Conservation (phyloP, 345 rosid genomes). For the Rhodamnia rubescens region DNA sequence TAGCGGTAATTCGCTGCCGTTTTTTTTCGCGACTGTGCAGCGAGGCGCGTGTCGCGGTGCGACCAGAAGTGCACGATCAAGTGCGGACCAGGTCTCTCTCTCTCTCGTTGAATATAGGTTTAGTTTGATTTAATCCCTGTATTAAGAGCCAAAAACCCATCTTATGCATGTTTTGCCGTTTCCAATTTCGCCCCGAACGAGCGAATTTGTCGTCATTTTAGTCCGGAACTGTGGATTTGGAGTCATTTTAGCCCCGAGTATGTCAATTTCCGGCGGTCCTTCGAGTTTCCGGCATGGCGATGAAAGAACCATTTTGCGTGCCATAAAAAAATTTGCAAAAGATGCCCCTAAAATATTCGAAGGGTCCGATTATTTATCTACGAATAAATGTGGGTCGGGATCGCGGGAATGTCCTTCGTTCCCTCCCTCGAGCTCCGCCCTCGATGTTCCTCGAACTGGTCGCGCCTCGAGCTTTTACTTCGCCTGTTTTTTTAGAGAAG, state of each 20-base stretch:
- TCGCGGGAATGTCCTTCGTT: background rate
- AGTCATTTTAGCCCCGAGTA: background rate
- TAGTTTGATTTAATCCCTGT: too few relatives aligned
- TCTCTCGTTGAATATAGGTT: too few relatives aligned
- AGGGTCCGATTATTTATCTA: background rate
- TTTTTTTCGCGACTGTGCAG: constrained; percentile 2
- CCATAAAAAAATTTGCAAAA: background rate
- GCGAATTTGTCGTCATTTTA: background rate
- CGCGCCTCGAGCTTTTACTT: too few relatives aligned
- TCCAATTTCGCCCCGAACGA: background rate
- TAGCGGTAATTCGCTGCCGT: background rate
- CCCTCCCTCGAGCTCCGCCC: too few relatives aligned
- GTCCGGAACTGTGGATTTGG: background rate
- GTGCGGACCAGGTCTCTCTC: constrained; percentile 17
- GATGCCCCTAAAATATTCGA: background rate
- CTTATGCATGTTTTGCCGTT: background rate
- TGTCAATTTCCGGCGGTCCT: background rate
- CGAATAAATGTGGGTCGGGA: accelerated
- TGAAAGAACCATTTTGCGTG: background rate
- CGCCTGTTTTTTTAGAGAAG: too few relatives aligned
- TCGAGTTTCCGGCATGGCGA: accelerated
- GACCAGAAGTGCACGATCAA: constrained; percentile 41
- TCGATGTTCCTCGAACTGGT: too few relatives aligned
- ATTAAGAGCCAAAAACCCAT: too few relatives aligned
- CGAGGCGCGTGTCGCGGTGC: constrained; percentile 35